Percentiles rank a stretch among this genome's conserved stretches.
Conservation (phyloP, 2,329 filamentous ascomycete genomes). For the Clarireedia sp. region DNA sequence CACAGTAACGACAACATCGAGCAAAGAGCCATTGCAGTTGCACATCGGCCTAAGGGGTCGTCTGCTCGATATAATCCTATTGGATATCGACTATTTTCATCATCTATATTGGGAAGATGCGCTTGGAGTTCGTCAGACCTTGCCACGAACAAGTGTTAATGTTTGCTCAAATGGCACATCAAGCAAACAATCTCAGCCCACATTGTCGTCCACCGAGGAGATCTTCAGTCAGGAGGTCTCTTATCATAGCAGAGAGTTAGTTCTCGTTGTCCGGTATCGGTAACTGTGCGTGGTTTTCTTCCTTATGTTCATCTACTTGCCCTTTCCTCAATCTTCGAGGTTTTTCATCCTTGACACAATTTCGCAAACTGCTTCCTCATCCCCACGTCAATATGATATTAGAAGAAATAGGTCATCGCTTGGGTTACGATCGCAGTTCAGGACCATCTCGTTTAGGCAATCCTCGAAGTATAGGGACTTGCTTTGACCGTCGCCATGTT, state of each 20-base stretch:
- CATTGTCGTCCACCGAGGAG: neutral
- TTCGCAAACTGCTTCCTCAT: no score
- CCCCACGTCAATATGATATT: no score
- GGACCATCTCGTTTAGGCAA: neutral
- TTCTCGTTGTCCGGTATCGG: slow-evolving; percentile 2
- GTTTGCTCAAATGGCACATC: neutral
- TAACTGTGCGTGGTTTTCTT: neutral
- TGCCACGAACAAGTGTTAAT: neutral
- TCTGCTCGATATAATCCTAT: neutral
- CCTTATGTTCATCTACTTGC: neutral
- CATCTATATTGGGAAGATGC: neutral
- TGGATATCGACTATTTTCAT: neutral
- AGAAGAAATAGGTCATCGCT: no score
- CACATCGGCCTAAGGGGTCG: neutral
- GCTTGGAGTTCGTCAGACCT: neutral
- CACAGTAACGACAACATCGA: neutral
- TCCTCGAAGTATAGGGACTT: neutral
- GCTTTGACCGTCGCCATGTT: slow-evolving; percentile 2
- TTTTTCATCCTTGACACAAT: no score
- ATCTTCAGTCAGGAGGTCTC: neutral
- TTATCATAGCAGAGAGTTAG: neutral
- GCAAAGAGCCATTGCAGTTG: neutral
- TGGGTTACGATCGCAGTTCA: neutral
- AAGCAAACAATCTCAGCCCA: slow-evolving; percentile 2
- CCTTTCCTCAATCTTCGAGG: neutral